Conservation (phyloP, 1,284 basidiomycete species). For the Ceratobasidium sp. region DNA sequence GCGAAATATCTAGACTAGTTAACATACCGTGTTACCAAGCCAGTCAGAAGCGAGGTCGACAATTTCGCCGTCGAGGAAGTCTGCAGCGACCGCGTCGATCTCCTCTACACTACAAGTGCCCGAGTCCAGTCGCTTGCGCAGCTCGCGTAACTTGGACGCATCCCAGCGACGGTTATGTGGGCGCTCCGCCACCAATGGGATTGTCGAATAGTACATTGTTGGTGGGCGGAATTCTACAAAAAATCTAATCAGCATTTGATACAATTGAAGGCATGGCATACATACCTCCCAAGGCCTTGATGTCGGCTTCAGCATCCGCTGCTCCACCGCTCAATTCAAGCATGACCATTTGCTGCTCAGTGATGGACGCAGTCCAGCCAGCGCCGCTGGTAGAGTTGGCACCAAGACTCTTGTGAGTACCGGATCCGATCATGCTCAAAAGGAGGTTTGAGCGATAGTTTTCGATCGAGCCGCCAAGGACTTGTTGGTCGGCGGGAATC, state of each 20-base stretch:
- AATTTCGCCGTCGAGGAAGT: slow-evolving; percentile 89
- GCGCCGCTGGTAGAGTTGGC: slow-evolving; percentile 65
- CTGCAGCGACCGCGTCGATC: slow-evolving; percentile 86
- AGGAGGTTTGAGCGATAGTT: slow-evolving; percentile 93
- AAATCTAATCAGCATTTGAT: background rate
- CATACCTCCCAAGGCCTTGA: slow-evolving; percentile 82
- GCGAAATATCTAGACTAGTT: background rate
- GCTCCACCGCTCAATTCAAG: slow-evolving; percentile 83
- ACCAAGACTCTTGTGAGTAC: slow-evolving; percentile 69
- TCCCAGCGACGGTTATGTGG: slow-evolving; percentile 89
- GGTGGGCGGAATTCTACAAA: slow-evolving; percentile 79
- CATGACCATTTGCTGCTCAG: slow-evolving; percentile 96
- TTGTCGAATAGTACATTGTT: slow-evolving; percentile 92
- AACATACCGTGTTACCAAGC: slow-evolving; percentile 93
- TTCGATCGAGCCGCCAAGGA: slow-evolving; percentile 86
- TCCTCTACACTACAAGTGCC: slow-evolving; percentile 84
- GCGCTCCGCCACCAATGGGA: slow-evolving; percentile 84
- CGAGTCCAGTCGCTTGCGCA: slow-evolving; percentile 88
- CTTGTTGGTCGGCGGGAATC: slow-evolving; percentile 88
- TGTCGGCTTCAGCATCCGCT: slow-evolving; percentile 78
- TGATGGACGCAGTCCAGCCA: slow-evolving; percentile 71
- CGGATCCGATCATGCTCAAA: slow-evolving; percentile 86
- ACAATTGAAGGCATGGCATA: slow-evolving; percentile 37
- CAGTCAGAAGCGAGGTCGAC: slow-evolving; percentile 98
- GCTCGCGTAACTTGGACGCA: slow-evolving; percentile 90